Conservation (phyloP, 1,139 yeast species). For the Hansenula anomala region DNA sequence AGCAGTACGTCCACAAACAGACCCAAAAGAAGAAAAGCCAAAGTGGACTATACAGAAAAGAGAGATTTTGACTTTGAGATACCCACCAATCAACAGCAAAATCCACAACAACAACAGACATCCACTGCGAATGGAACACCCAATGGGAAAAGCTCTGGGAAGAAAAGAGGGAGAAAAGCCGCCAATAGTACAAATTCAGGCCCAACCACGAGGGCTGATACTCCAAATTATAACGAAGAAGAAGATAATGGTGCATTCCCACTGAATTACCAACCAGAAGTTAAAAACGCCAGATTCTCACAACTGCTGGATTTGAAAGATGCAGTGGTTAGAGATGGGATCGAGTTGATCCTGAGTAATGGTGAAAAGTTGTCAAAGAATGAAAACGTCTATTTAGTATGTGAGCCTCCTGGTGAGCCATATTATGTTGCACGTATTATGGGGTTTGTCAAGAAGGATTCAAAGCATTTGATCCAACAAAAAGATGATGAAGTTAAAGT, state of each 20-base stretch:
- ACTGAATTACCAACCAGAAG: constrained; percentile 18
- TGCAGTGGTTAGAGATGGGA: constrained; percentile 30
- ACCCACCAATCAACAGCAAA: neutral
- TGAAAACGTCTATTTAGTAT: constrained; percentile 78
- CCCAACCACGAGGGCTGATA: constrained; percentile 4
- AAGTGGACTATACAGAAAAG: constrained; percentile 31
- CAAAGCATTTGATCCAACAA: constrained; percentile 20
- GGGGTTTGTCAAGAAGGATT: constrained; percentile 55
- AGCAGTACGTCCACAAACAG: constrained; percentile 14
- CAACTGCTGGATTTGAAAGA: constrained; percentile 32
- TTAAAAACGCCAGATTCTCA: constrained; percentile 22
- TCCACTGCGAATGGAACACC: neutral
- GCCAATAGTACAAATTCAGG: neutral
- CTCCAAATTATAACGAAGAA: constrained; percentile 3
- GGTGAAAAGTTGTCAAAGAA: constrained; percentile 30
- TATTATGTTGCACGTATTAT: constrained; percentile 82
- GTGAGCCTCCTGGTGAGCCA: constrained; percentile 96
- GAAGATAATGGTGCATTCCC: constrained; percentile 12
- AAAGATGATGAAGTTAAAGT: constrained; percentile 1
- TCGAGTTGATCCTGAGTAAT: constrained; percentile 22
- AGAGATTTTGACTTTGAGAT: constrained; percentile 21
- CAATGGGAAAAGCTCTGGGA: neutral
- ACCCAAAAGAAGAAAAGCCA: constrained; percentile 24
- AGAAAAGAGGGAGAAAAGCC: neutral
- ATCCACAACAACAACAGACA: neutral